Percentiles rank a stretch among this genome's conserved stretches.
Evolutionary conservation across 148 eudicot species (phyloP).

Genomic region (Mesembryanthemum crystallinum): DNA sequence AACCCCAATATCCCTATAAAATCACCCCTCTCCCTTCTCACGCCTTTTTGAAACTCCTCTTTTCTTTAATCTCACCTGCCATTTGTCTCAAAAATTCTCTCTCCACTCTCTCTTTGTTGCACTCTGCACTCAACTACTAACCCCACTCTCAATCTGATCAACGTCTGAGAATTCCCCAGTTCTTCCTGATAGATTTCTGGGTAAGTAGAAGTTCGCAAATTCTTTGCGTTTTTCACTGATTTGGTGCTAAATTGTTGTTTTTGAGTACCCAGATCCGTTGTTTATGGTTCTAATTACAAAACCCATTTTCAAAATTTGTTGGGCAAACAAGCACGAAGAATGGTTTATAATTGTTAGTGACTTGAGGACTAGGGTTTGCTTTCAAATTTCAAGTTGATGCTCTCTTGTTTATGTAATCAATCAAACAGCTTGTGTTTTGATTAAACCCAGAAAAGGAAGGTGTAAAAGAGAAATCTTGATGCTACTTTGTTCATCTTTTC

Average conservation of each 20-base stretch:
- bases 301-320: neutral
- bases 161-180: neutral
- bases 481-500: neutral
- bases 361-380: conserved; percentile 16
- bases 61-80: neutral
- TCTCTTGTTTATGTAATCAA: too few relatives aligned
- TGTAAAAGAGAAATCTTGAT: conserved; percentile 7
- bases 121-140: neutral
- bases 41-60: conserved; percentile 22
- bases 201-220: conserved; percentile 27
- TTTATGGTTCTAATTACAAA: neutral
- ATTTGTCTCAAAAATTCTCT: neutral
- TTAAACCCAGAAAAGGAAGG: neutral
- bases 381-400: neutral
- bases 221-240: neutral
- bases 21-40: conserved; percentile 15
- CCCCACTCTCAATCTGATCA: neutral
- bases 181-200: neutral
- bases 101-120: neutral
- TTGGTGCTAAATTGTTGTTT: neutral
- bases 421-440: neutral
- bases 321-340: too few relatives aligned
- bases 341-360: neutral
- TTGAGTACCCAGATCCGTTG: neutral
- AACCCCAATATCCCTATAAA: conserved; percentile 19